Conservation (phyloP, 768 basidiomycete genomes). For the Pleurotus ostreatus region DNA sequence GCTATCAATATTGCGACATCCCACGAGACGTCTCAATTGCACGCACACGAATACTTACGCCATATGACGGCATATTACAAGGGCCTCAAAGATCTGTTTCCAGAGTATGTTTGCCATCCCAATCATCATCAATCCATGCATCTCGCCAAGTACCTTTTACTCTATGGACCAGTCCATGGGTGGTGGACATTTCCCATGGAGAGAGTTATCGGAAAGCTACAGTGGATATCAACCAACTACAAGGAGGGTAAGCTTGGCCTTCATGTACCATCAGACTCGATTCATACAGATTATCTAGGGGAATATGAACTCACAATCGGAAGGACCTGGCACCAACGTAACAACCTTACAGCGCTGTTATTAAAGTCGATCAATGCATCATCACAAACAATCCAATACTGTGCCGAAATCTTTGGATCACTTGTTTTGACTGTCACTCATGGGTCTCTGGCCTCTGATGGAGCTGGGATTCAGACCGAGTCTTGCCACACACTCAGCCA, state of each 20-base stretch:
- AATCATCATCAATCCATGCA: too few species aligned
- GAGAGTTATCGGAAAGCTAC: constrained; percentile 17
- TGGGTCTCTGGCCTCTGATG: constrained; percentile 3
- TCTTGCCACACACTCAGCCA: neutral
- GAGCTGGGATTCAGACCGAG: neutral
- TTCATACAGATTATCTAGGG: neutral
- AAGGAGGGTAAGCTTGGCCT: constrained; percentile 15
- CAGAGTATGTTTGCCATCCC: neutral
- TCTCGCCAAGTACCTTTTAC: too few species aligned
- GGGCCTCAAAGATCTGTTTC: constrained; percentile 15
- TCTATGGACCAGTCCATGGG: constrained; percentile 15
- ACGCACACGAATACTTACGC: constrained; percentile 7
- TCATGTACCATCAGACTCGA: neutral
- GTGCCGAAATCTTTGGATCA: constrained; percentile 5
- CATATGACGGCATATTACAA: constrained; percentile 15
- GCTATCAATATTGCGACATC: constrained; percentile 17
- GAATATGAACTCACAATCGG: constrained; percentile 14
- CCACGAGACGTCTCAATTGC: constrained; percentile 13
- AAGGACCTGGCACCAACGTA: constrained; percentile 9
- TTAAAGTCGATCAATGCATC: constrained; percentile 2
- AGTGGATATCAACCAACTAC: constrained; percentile 15
- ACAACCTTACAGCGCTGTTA: constrained; percentile 15
- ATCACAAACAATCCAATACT: constrained; percentile 5
- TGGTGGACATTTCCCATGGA: constrained; percentile 28
- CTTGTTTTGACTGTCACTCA: constrained; percentile 2